Conservation (phyloP, 1,284 basidiomycete genomes). For the Cryptococcus sp. region DNA sequence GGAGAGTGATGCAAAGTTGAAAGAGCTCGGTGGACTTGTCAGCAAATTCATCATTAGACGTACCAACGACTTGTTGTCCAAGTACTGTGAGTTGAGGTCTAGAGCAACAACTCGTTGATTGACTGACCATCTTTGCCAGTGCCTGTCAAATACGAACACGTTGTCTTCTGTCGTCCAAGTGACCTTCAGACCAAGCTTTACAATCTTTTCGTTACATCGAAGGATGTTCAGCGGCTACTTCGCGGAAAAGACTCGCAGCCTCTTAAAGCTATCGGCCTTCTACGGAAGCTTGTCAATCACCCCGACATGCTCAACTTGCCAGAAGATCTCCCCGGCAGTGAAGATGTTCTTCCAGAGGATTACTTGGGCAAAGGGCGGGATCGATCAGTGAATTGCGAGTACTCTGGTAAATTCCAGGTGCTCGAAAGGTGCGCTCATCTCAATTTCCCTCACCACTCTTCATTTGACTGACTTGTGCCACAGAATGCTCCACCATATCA, state of each 20-base stretch:
- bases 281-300: conserved; percentile 98
- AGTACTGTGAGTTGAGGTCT: conserved; percentile 72
- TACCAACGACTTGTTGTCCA: conserved; percentile 95
- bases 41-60: conserved; percentile 96
- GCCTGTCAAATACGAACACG: conserved; percentile 98
- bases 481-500: conserved; percentile 82
- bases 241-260: conserved; percentile 92
- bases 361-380: conserved; percentile 57
- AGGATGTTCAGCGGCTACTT: conserved; percentile 88
- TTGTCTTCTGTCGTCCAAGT: conserved; percentile 92
- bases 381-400: conserved; percentile 67
- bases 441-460: neutral
- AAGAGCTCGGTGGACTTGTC: conserved; percentile 86
- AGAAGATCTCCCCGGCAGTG: conserved; percentile 81
- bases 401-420: conserved; percentile 91
- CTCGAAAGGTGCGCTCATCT: conserved; percentile 70
- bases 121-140: conserved; percentile 58
- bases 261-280: conserved; percentile 92
- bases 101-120: neutral
- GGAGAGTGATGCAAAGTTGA: conserved; percentile 85
- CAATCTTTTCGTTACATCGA: conserved; percentile 88
- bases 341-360: conserved; percentile 78
- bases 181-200: conserved; percentile 88
- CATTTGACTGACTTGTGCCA: neutral
- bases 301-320: conserved; percentile 89